A percentile compares a stretch with the other conserved stretches of the same genome.
These are phyloP conservation scores for Acacia confusa DNA, from an alignment of 306 rosid genomes.

Conservation along the genomic window DNA sequence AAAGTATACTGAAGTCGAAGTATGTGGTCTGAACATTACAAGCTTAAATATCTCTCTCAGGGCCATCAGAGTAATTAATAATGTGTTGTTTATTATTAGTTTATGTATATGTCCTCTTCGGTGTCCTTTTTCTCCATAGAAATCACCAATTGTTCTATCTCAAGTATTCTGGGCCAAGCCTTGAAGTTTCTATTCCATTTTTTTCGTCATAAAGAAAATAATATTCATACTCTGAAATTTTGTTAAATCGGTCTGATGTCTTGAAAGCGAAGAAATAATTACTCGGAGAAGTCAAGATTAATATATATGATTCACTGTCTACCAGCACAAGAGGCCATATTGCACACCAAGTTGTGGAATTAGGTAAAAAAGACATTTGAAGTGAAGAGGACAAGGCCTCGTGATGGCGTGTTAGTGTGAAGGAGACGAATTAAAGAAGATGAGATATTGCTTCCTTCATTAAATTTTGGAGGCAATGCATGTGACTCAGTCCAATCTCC, in stretches of 20 bases:
- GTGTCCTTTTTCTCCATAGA: neutral
- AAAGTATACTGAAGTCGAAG: neutral
- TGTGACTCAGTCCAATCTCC: constrained; percentile 9
- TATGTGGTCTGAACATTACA: neutral
- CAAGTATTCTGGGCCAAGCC: neutral
- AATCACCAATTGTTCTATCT: neutral
- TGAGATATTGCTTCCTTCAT: neutral
- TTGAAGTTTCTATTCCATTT: neutral
- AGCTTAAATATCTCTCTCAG: neutral
- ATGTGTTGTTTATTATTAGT: neutral
- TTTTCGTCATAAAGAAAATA: neutral
- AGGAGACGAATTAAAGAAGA: neutral
- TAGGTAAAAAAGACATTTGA: neutral
- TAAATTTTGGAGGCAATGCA: constrained; percentile 3
- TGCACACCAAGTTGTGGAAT: neutral
- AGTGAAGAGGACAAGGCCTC: neutral
- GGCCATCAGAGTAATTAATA: neutral
- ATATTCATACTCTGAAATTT: neutral
- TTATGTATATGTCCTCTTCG: neutral
- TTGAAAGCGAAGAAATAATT: neutral
- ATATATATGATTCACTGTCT: neutral
- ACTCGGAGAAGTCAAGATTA: neutral
- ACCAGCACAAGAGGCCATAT: neutral
- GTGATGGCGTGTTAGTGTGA: neutral
- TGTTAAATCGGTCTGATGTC: neutral